Base-by-base conservation (phyloP, 2,329 filamentous ascomycete genomes). In the Bisporella sp. region DNA sequence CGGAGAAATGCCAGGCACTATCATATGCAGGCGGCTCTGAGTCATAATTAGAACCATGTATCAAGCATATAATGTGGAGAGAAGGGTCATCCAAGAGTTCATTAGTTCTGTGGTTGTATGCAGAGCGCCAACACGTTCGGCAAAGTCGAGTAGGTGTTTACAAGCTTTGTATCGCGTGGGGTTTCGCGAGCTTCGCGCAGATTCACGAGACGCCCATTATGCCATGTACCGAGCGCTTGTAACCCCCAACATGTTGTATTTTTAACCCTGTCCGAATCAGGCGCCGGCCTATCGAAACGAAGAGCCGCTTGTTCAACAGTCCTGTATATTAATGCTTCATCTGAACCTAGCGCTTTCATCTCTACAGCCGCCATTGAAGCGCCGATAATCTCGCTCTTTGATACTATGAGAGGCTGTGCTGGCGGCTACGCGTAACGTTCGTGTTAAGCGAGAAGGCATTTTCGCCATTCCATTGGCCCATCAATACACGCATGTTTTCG, bases 341-440 rank as follows among this genome's bases (percentile, higher is more conserved):
- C 48, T 42, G 44, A 42, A 47, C 53, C 45, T 51, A 44, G 50
- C 59, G 58, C 60, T 50, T n/a, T 48, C 48, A 57, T 57, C 48
- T 58, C 57, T 50, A 56, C 56, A 58, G 58, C 60, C 60, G 58
- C 57, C 56, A 43, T 55, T 44, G 53, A 61, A 61, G 59, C 57
- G 55, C 55, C 37, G 41, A 44, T 9, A 6, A 35, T 35, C 42
- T 41, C 40, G 41, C 29, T 40, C 40, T 33, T 45, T 46, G 29
- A 47, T 47, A 21, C 31, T 21, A 30, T 33, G 42, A 35, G 33
- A 46, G 42, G 31, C 52, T 46, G 41, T 37, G 37, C 52, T 44
- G 60, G 55, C 55, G 60, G 56, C 49, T 61, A 54, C 61, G 60
- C 60, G 60, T 59, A 50, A 59, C 50, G 51, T 49, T 62, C 62